Percentiles rank a stretch among this genome's conserved stretches.
phyloP scores from a whole-genome alignment of 768 basidiomycete genomes.

The Mycena leptocephala region DNA sequence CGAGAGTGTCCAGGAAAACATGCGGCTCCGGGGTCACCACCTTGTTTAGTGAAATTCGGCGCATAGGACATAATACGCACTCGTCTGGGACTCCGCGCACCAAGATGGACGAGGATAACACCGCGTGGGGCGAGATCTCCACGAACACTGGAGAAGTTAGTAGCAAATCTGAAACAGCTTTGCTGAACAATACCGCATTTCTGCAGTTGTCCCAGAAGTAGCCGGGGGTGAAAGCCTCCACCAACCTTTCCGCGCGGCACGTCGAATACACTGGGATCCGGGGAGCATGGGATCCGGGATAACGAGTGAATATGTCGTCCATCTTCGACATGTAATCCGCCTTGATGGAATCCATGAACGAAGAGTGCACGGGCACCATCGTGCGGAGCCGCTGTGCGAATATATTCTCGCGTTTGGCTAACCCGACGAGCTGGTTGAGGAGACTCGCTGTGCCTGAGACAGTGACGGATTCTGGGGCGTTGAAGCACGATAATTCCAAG shows the following conservation, averaged over 20 bases:
- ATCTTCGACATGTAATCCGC: not conserved
- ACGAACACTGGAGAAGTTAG: not conserved
- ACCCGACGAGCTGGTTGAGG: constrained; percentile 27
- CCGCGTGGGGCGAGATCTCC: constrained; percentile 16
- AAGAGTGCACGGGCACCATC: constrained; percentile 46
- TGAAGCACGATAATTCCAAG: not conserved
- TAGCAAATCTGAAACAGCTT: not conserved
- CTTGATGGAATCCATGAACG: constrained; percentile 46
- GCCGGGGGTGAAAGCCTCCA: not conserved
- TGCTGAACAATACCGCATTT: constrained; percentile 2
- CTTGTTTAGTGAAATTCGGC: not conserved
- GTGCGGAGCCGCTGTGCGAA: constrained; percentile 47
- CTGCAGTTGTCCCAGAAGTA: no score
- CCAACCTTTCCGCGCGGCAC: not conserved
- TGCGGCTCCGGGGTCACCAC: not conserved
- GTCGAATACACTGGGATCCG: constrained; percentile 16
- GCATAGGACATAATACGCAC: constrained; percentile 18
- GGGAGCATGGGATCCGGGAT: constrained; percentile 11
- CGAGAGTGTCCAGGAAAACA: not conserved
- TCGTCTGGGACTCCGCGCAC: not conserved
- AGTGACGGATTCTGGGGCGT: not conserved
- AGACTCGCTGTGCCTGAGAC: not conserved
- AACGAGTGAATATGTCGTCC: constrained; percentile 12
- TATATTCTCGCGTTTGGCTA: constrained; percentile 37
- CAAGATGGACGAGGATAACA: constrained; percentile 1